Evolutionary conservation across 768 basidiomycete species (phyloP).

Genomic region (Lentinula lateritia): DNA sequence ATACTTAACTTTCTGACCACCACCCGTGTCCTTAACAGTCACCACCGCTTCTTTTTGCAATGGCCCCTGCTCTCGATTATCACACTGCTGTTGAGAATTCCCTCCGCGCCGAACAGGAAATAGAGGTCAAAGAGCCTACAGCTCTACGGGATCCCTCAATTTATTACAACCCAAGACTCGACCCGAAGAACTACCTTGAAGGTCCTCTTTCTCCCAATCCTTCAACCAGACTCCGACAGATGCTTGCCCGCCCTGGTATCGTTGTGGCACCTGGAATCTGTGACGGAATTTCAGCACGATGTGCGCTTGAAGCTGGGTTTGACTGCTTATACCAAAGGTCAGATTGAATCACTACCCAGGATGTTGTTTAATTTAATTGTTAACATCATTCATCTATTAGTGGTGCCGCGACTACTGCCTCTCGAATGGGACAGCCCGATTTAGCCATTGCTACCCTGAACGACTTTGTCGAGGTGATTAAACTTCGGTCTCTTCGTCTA

Average conservation of each 20-base stretch:
- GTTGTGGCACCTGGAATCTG: constrained; percentile 81
- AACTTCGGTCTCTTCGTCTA: background rate
- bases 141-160: constrained; percentile 9
- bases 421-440: constrained; percentile 73
- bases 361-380: background rate
- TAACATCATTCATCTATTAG: constrained; percentile 20
- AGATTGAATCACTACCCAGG: background rate
- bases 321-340: constrained; percentile 73
- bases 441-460: constrained; percentile 74
- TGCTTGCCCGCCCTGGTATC: constrained; percentile 69
- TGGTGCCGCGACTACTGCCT: constrained; percentile 77
- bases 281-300: constrained; percentile 75
- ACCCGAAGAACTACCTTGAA: constrained; percentile 62
- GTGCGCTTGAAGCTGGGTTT: constrained; percentile 77
- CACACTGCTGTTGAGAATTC: constrained; percentile 4
- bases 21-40: background rate
- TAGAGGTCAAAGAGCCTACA: background rate
- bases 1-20: background rate
- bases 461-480: constrained; percentile 61
- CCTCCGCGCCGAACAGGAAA: background rate
- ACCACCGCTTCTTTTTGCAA: background rate
- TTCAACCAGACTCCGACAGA: constrained; percentile 65
- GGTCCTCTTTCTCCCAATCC: constrained; percentile 66
- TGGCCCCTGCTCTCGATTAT: constrained; percentile 7
- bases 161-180: constrained; percentile 66